phyloP scores from a whole-genome alignment of 306 rosid species.

The Corylus americana region DNA sequence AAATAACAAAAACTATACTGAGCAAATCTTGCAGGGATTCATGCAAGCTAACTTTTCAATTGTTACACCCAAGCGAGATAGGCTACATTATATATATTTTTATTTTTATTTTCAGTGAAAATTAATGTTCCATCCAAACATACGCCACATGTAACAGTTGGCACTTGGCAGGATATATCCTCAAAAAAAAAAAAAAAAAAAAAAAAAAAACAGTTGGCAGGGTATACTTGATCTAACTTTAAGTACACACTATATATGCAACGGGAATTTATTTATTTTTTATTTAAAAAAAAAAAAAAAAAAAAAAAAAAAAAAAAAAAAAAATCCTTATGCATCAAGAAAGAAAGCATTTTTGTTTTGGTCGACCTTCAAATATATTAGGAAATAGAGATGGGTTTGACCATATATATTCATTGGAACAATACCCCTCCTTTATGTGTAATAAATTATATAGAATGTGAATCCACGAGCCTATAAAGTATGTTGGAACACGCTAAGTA shows the following conservation, averaged over 20 bases:
- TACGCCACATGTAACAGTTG: background rate
- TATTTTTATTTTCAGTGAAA: background rate
- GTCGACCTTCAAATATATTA: background rate
- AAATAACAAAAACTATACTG: too few relatives aligned
- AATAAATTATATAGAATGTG: constrained; percentile 11
- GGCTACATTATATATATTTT: background rate
- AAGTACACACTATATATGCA: background rate
- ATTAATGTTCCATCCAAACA: background rate
- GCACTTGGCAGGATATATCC: background rate
- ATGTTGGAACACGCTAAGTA: constrained; percentile 49
- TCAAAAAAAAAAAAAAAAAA: too few relatives aligned
- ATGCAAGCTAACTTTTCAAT: background rate
- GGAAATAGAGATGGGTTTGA: background rate
- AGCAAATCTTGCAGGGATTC: background rate
- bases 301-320: background rate
- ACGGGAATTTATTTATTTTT: background rate
- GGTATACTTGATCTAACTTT: constrained; percentile 24
- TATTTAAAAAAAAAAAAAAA: too few relatives aligned
- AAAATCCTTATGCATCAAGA: background rate
- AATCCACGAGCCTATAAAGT: constrained; percentile 28
- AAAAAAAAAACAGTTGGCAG: too few relatives aligned
- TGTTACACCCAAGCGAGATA: background rate
- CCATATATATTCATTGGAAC: background rate
- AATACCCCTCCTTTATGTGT: background rate
- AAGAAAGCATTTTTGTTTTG: background rate